phyloP scores from a whole-genome alignment of 2,329 filamentous ascomycete species.

The Alternaria burnsii region DNA sequence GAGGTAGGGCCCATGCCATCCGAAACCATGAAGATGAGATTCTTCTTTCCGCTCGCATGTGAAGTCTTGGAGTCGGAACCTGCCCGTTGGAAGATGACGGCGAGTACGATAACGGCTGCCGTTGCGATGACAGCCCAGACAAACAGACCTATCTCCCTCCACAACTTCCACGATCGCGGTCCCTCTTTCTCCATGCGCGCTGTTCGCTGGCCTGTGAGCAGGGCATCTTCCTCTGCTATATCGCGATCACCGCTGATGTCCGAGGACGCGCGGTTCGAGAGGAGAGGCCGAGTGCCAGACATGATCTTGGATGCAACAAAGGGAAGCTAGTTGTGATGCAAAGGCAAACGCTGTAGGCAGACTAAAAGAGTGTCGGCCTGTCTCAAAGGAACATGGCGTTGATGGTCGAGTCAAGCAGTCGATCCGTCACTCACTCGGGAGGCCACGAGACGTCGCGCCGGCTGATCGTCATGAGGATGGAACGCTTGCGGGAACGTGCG shows the following conservation, averaged over 20 bases:
- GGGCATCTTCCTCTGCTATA: conserved; percentile 68
- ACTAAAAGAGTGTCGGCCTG: conserved; percentile 20
- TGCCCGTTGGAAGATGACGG: conserved; percentile 77
- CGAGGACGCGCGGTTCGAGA: conserved; percentile 64
- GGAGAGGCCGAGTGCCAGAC: conserved; percentile 61
- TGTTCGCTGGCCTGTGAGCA: conserved; percentile 64
- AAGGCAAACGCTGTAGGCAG: not conserved
- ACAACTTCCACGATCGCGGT: conserved; percentile 62
- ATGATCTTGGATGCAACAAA: conserved; percentile 33
- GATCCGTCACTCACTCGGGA: not conserved
- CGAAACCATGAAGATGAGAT: conserved; percentile 98
- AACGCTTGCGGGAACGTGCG: conserved; percentile 16
- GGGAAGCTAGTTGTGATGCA: not conserved
- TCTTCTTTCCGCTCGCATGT: conserved; percentile 73
- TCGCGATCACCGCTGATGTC: conserved; percentile 64
- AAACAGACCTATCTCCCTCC: conserved; percentile 80
- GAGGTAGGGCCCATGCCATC: conserved; percentile 98
- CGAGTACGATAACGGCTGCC: conserved; percentile 77
- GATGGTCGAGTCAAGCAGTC: not conserved
- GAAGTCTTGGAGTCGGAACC: conserved; percentile 47
- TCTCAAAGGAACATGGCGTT: conserved; percentile 14
- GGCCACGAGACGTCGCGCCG: conserved; percentile 18
- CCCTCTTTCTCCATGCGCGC: conserved; percentile 30
- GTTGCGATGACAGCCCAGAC: conserved; percentile 85
- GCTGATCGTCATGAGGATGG: conserved; percentile 23